A percentile compares a stretch with the other conserved stretches of the same genome.
Conservation (phyloP, 2,329 filamentous ascomycete genomes). For the Sphaerostilbella broomeana region DNA sequence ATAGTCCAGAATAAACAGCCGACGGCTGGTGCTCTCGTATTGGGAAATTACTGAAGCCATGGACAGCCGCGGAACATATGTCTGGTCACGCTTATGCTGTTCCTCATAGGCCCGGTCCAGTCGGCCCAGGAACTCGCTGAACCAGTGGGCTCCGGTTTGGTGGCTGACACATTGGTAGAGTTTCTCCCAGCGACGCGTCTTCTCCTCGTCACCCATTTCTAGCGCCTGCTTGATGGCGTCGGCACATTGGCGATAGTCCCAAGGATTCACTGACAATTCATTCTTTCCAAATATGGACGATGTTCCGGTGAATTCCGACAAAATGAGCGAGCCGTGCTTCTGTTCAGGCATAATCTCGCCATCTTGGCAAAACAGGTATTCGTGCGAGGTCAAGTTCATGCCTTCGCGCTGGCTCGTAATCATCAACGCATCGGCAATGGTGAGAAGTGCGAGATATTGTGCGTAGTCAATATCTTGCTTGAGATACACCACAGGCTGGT, state of each 20-base stretch:
- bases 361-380: slow-evolving; percentile 90
- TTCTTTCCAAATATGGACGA: slow-evolving; percentile 75
- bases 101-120: slow-evolving; percentile 74
- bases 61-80: slow-evolving; percentile 78
- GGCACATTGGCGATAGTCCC: slow-evolving; percentile 86
- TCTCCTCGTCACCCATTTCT: slow-evolving; percentile 72
- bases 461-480: slow-evolving; percentile 91
- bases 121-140: slow-evolving; percentile 63
- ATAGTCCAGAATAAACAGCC: slow-evolving; percentile 87
- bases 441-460: slow-evolving; percentile 87
- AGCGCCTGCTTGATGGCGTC: slow-evolving; percentile 78
- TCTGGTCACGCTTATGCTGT: slow-evolving; percentile 77
- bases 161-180: slow-evolving; percentile 68
- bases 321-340: slow-evolving; percentile 80
- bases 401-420: slow-evolving; percentile 93
- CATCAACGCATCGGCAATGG: slow-evolving; percentile 85
- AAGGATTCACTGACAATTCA: slow-evolving; percentile 84
- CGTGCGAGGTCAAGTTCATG: slow-evolving; percentile 94
- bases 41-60: slow-evolving; percentile 55
- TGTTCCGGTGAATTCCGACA: slow-evolving; percentile 93
- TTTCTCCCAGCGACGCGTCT: slow-evolving; percentile 64
- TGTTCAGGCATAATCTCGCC: slow-evolving; percentile 62
- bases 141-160: slow-evolving; percentile 83
- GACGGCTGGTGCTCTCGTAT: slow-evolving; percentile 59
- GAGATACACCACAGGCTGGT: slow-evolving; percentile 87